Conservation (phyloP, 2,329 filamentous ascomycete genomes). For the Pseudogymnoascus sp. region DNA sequence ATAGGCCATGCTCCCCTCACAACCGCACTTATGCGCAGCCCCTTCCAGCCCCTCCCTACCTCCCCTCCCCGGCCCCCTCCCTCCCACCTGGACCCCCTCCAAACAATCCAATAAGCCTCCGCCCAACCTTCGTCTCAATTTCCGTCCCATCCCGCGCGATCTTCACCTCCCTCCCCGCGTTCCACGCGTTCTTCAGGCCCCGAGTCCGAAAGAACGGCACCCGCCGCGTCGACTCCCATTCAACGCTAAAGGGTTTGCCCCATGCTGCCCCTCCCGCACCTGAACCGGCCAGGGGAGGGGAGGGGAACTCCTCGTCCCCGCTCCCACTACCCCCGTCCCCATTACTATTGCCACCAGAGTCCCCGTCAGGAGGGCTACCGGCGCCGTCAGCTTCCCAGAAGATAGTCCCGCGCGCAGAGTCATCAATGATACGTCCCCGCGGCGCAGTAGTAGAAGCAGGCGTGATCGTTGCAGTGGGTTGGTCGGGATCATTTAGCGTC, state of each 20-base stretch:
- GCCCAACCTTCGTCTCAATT: constrained; percentile 73
- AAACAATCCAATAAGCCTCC: constrained; percentile 70
- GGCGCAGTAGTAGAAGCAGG: constrained; percentile 70
- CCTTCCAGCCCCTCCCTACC: background rate
- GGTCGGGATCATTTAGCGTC: constrained; percentile 49
- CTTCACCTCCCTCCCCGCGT: constrained; percentile 90
- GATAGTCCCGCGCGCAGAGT: constrained; percentile 86
- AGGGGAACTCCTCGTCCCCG: constrained; percentile 28
- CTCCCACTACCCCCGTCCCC: constrained; percentile 28
- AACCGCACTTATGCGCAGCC: background rate
- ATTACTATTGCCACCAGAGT: constrained; percentile 29
- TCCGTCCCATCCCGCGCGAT: constrained; percentile 93
- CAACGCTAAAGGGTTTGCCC: constrained; percentile 84
- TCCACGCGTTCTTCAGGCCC: constrained; percentile 86
- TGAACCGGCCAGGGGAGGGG: constrained; percentile 9
- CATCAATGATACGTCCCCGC: constrained; percentile 80
- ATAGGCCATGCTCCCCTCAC: background rate
- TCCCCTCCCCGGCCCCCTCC: background rate
- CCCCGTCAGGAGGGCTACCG: constrained; percentile 41
- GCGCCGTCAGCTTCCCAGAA: constrained; percentile 82
- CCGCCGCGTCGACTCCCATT: constrained; percentile 77
- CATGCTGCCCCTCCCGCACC: constrained; percentile 44
- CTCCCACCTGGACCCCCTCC: constrained; percentile 35
- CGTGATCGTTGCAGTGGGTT: constrained; percentile 72
- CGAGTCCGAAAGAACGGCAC: constrained; percentile 84